Conservation (phyloP, 768 basidiomycete genomes). For the Boletus vinaceobasis region DNA sequence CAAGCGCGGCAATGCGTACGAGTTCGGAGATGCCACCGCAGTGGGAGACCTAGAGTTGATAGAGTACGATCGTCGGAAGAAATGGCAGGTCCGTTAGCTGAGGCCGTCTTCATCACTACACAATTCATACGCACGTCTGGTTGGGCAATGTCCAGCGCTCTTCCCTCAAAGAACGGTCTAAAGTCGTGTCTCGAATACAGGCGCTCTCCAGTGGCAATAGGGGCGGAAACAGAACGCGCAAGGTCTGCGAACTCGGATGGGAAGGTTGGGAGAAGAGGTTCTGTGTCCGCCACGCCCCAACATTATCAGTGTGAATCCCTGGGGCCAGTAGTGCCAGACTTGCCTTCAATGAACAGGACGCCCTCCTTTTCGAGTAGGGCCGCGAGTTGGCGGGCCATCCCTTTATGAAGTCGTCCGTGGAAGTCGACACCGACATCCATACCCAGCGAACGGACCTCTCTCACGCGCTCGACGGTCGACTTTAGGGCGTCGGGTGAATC, state of each 20-base stretch:
- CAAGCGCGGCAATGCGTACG: constrained; percentile 53
- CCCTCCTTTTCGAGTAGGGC: constrained; percentile 54
- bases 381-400: constrained; percentile 67
- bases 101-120: neutral
- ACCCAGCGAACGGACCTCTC: constrained; percentile 48
- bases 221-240: constrained; percentile 49
- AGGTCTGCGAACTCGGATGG: constrained; percentile 62
- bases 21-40: constrained; percentile 62
- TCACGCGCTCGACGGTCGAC: constrained; percentile 50
- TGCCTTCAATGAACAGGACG: constrained; percentile 66
- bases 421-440: constrained; percentile 69
- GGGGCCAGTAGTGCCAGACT: neutral
- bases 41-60: constrained; percentile 44
- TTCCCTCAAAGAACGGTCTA: constrained; percentile 59
- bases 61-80: neutral
- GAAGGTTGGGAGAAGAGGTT: constrained; percentile 58
- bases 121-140: constrained; percentile 49
- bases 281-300: constrained; percentile 24
- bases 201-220: constrained; percentile 63
- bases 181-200: constrained; percentile 62
- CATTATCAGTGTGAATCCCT: neutral
- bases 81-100: neutral
- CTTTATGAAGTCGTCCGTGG: constrained; percentile 66
- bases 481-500: constrained; percentile 55
- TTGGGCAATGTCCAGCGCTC: constrained; percentile 66